A percentile compares a stretch with the other conserved stretches of the same genome.
Evolutionary conservation across 2,329 filamentous ascomycete species (phyloP).

Genomic region (Neofusicoccum umdonicola): DNA sequence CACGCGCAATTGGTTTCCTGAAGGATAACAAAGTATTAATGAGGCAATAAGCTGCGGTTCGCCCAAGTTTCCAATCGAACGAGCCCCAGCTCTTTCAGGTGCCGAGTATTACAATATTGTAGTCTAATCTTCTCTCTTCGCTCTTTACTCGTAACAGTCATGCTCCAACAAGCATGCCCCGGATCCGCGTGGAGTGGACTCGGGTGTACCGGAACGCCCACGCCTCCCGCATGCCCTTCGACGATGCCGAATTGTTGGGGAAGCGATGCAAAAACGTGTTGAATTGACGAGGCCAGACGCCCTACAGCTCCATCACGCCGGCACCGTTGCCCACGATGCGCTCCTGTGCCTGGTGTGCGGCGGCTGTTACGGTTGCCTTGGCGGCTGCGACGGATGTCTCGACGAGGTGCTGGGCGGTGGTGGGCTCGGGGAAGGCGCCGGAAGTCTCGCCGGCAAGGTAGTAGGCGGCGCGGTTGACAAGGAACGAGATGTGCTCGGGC

Average conservation of each 20-base stretch:
- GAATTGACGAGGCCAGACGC: neutral
- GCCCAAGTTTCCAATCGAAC: neutral
- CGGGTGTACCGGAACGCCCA: neutral
- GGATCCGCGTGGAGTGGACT: neutral
- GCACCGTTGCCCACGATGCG: conserved; percentile 4
- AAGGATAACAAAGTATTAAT: neutral
- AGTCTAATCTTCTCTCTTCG: neutral
- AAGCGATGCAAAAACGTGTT: neutral
- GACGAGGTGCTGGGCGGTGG: neutral
- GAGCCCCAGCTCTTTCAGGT: no score
- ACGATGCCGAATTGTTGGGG: neutral
- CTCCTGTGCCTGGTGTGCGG: neutral
- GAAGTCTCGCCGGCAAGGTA: conserved; percentile 77
- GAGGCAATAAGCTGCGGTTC: neutral
- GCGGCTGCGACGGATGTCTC: conserved; percentile 1
- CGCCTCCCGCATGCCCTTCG: neutral
- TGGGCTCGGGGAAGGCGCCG: neutral
- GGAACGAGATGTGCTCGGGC: conserved; percentile 80
- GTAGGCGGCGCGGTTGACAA: conserved; percentile 85
- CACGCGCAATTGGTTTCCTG: no score
- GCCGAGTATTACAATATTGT: neutral
- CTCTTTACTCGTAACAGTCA: neutral
- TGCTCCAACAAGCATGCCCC: no score
- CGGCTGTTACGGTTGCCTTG: neutral
- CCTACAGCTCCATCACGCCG: conserved; percentile 9